Evolutionary conservation across 208 protist species (phyloP), one percentile per base, ranked within the genome.

Genomic region (Blastocrithidia nonstop): DNA sequence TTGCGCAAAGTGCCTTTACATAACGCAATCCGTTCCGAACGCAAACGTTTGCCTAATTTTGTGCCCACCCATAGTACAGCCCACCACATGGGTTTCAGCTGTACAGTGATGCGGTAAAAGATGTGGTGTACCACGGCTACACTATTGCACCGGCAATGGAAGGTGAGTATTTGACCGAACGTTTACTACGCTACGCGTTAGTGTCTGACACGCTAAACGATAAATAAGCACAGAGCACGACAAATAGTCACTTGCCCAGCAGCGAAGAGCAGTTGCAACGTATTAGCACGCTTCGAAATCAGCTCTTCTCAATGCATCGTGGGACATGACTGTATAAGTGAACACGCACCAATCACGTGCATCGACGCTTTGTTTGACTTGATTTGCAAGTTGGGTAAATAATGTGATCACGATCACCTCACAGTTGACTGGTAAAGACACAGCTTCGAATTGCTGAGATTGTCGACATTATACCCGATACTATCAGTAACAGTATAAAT

Each of bases 271-370:
- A 20, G 26, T 43, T 7, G 57, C 52, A 4, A 25, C 25, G 9
- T 50, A 39, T 38, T 57, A 78, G 46, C 33, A 61, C 15, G 44
- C 23, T 0, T 22, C 61, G 22, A 27, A 57, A 15, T 11, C 29
- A 35, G 29, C n/a, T 11, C 29, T n/a, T 11, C 29, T 11, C 29
- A 15, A n/a, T 90, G 27, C 61, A 82, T 49, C 28, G 41, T 7
- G 80, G 80, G 1, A 71, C 76, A 32, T 90, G 80, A 76, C 86
- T 85, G 59, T 64, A 70, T 44, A 86, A 86, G 67, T 83, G 71
- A 73, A 77, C 69, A 13, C 60, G 65, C 5, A 57, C 42, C 41
- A 63, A 83, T 37, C 47, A 48, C 26, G 61, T 84, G 5, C 57
- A 81, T 37, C 63, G 61, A 37, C 75, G 80, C 39, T 90, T 72